Evolutionary conservation across 345 rosid genomes (phyloP).

Genomic region (thale cress (Arabidopsis thaliana)): TAIR10.1 NC_003071.7:8216001-8216500

Average conservation of each 20-base stretch:
- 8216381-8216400: slow-evolving; percentile 15
- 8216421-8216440: slow-evolving; percentile 17
- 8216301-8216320: slow-evolving; percentile 15
- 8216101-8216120: slow-evolving; percentile 47
- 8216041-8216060: slow-evolving; percentile 22
- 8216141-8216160: slow-evolving; percentile 40
- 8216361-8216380: slow-evolving; percentile 20
- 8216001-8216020: neutral
- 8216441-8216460: neutral
- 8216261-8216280: slow-evolving; percentile 25
- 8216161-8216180: slow-evolving; percentile 5
- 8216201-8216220: slow-evolving; percentile 33
- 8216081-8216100: slow-evolving; percentile 32
- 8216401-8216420: slow-evolving; percentile 11
- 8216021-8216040: neutral
- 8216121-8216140: slow-evolving; percentile 32
- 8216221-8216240: slow-evolving; percentile 41
- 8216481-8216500: too few species aligned
- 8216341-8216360: slow-evolving; percentile 17
- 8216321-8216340: slow-evolving; percentile 26
- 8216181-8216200: slow-evolving; percentile 23
- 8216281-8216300: slow-evolving; percentile 34
- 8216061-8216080: slow-evolving; percentile 47
- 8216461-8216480: neutral
- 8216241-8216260: slow-evolving; percentile 28